Evolutionary conservation across 345 rosid species (phyloP).

Genomic region (Orychophragmus violaceus): DNA sequence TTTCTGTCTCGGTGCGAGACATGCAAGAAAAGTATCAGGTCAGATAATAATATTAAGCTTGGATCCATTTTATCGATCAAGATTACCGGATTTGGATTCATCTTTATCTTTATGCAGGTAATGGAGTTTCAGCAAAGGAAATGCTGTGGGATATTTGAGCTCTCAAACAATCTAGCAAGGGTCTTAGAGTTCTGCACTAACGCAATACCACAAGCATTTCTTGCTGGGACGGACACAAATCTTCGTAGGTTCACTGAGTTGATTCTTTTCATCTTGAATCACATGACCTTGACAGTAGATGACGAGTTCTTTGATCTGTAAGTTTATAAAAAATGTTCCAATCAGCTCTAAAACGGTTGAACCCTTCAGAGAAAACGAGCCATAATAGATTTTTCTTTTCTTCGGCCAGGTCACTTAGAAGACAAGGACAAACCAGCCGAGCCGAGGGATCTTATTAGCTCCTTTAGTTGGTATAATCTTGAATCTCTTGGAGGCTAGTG

Average conservation of each 20-base stretch:
- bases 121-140: constrained; percentile 83
- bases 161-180: constrained; percentile 87
- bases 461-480: constrained; percentile 86
- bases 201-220: constrained; percentile 81
- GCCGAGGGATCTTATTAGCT: constrained; percentile 71
- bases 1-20: constrained; percentile 87
- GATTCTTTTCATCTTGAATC: constrained; percentile 73
- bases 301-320: constrained; percentile 89
- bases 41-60: background rate
- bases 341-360: background rate
- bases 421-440: constrained; percentile 69
- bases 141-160: constrained; percentile 84
- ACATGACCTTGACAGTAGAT: constrained; percentile 75
- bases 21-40: constrained; percentile 98
- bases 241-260: constrained; percentile 87
- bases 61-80: background rate
- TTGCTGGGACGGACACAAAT: constrained; percentile 74
- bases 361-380: too few relatives aligned
- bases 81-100: background rate
- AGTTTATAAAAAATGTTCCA: constrained; percentile 28
- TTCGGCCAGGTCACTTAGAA: constrained; percentile 58
- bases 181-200: constrained; percentile 86
- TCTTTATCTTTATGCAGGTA: constrained; percentile 40
- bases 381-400: background rate
- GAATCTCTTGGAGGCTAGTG: constrained; percentile 73